Evolutionary conservation across 441 rosid genomes (phyloP), one percentile per base, ranked within the genome.

Genomic region (Hypseocharis bilobata): DNA sequence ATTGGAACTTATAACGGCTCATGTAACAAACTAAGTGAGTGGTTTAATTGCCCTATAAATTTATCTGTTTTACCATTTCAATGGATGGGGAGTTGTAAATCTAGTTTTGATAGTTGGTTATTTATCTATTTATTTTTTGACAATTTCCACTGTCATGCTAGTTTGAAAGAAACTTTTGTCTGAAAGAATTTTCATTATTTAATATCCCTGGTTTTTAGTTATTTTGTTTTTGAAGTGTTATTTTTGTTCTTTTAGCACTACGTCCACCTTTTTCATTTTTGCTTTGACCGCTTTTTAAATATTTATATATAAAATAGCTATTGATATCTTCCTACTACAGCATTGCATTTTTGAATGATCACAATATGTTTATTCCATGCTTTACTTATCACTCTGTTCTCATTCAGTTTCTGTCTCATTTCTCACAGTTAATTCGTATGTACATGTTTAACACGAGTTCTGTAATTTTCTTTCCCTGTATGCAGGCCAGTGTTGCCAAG

Each of bases 401-500:
- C 3, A 2, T 28, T 64, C 23, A 42, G 58, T 29, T 70, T 59
- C 16, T 65, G 11, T 26, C 16, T 58, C n/a, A 32, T 34, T 40
- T 16, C 29, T 65, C 66, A 54, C 14, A 47, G 25, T 51, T 3
- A 6, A 34, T 56, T 32, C 66, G 19, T 68, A 8, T 62, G 32
- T 68, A 38, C 8, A 28, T 44, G 30, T 42, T 6, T 68, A 47
- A 25, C 47, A 19, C 52, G 30, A 57, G 59, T 20, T 74, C 57
- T 72, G 61, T 51, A 30, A 38, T 51, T 49, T 7, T 68, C 25
- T 22, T 62, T 66, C 22, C 45, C 16, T 62, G n/a, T 72, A 61
- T 78, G 75, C 95, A 93, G 99, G 99, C 99, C 71, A 83, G 89
- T 71, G 79, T 93, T 62, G 96, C 99, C 71, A 93, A 85, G 80